Evolutionary conservation across 2,329 filamentous ascomycete species (phyloP).

Genomic region (Pezicula rhizophila): DNA sequence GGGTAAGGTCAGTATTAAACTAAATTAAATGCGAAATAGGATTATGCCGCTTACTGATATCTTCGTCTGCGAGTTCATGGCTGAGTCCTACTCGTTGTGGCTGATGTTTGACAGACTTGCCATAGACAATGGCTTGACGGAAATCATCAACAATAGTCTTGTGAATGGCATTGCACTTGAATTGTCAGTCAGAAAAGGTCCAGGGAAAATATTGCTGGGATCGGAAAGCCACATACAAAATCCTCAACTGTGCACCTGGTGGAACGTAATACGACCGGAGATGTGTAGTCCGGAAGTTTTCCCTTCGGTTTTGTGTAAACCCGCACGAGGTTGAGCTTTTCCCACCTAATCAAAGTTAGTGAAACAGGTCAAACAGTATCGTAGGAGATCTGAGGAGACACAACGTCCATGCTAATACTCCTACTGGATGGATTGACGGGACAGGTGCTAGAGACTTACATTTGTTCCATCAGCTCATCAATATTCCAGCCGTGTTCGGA

Average conservation of each 20-base stretch:
- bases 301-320: slow-evolving; percentile 99
- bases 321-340: slow-evolving; percentile 82
- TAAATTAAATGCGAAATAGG: background rate
- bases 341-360: slow-evolving; percentile 55
- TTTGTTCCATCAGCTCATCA: slow-evolving; percentile 91
- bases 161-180: slow-evolving; percentile 94
- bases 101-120: slow-evolving; percentile 97
- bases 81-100: slow-evolving; percentile 87
- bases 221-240: slow-evolving; percentile 62
- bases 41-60: slow-evolving; percentile 54
- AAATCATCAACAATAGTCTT: slow-evolving; percentile 94
- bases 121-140: slow-evolving; percentile 92
- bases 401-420: too few relatives aligned
- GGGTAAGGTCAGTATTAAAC: slow-evolving; percentile 10
- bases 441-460: slow-evolving; percentile 44
- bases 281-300: slow-evolving; percentile 82
- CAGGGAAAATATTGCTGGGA: slow-evolving; percentile 1
- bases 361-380: background rate
- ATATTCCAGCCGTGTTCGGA: slow-evolving; percentile 98
- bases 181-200: slow-evolving; percentile 10
- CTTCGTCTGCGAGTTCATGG: slow-evolving; percentile 92
- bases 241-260: slow-evolving; percentile 87
- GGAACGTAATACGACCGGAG: slow-evolving; percentile 82
- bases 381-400: too few relatives aligned
- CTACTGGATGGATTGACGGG: too few relatives aligned